Evolutionary conservation across 192 early-diverging fungal genomes (phyloP), one percentile per base, ranked within the genome.

Genomic region (Phlyctochytrium arcticum): DNA sequence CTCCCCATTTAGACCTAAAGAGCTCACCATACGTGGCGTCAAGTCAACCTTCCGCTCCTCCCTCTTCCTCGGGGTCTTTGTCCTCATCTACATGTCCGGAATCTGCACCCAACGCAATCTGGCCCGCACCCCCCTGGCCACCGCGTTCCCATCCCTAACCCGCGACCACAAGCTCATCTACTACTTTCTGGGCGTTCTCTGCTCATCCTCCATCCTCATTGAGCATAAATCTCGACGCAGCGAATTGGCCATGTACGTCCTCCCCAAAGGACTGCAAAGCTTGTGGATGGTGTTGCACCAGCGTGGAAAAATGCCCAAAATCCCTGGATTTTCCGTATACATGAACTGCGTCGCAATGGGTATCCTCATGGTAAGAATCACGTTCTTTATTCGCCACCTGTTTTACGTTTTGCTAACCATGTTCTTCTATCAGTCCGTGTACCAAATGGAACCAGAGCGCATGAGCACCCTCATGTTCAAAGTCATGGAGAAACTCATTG

Each of bases 161-260:
- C 55, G 65, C 2, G 84, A 90, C 70, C 70, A 68, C 57, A 88
- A 88, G 67, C 76, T 73, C 30, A 31, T 80, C 19, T 90, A 90
- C 50, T 90, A 85, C 71, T 31, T 86, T 9, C 68, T 80, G 48
- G 90, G 88, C 5, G 60, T 86, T 24, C 57, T 81, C 23, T 81
- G 84, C 31, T 77, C 77, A 21, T 24, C 71, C 0, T 69, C 85
- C 10, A 90, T 92, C 47, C 80, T 92, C 63, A 53, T 89, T 3
- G 90, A 92, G 67, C 75, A 90, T 37, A 89, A 86, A 65, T 65
- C 64, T 17, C 69, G 86, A 54, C 73, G 90, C 17, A 68, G 77
- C 9, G 89, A 92, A 62, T 73, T 90, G 62, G 88, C 89, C 3
- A 80, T 92, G 74, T 90, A 92, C 75, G 86, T 88, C 3, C 64